Percentiles rank a stretch among this genome's conserved stretches.
Conservation (phyloP, 2,329 filamentous ascomycete species). For the Aureobasidium subglaciale region DNA sequence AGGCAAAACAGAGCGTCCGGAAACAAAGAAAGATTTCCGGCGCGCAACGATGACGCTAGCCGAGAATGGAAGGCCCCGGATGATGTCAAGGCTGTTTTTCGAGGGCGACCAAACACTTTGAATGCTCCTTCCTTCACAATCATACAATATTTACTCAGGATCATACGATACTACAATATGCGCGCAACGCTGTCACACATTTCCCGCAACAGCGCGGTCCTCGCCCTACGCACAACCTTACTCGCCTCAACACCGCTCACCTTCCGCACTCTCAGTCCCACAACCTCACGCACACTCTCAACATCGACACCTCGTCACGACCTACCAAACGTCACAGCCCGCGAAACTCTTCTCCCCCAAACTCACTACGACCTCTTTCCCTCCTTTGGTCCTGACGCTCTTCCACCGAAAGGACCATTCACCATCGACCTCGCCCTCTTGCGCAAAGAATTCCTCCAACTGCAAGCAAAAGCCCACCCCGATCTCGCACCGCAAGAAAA, state of each 20-base stretch:
- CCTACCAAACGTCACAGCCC: not conserved
- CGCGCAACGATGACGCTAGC: not conserved
- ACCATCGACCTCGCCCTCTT: conserved; percentile 61
- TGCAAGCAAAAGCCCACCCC: conserved; percentile 72
- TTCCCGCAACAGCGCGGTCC: not conserved
- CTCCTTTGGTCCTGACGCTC: conserved; percentile 62
- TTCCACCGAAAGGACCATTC: conserved; percentile 73
- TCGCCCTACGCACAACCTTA: not conserved
- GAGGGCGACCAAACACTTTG: not conserved
- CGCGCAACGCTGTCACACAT: not conserved
- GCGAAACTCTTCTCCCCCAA: conserved; percentile 22
- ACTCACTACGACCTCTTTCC: conserved; percentile 90
- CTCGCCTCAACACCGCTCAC: not conserved
- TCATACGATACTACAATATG: not conserved
- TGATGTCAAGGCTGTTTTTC: conserved; percentile 9
- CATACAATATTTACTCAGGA: not conserved
- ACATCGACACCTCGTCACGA: not conserved
- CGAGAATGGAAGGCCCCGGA: not conserved
- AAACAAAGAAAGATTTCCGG: not conserved
- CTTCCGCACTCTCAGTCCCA: not conserved
- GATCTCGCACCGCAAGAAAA: conserved; percentile 50
- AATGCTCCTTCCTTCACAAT: not conserved
- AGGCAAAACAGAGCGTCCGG: not conserved
- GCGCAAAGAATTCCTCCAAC: conserved; percentile 75
- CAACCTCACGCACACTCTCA: not conserved